phyloP scores from a whole-genome alignment of 2,329 filamentous ascomycete species.

The Cladosporium sp. region DNA sequence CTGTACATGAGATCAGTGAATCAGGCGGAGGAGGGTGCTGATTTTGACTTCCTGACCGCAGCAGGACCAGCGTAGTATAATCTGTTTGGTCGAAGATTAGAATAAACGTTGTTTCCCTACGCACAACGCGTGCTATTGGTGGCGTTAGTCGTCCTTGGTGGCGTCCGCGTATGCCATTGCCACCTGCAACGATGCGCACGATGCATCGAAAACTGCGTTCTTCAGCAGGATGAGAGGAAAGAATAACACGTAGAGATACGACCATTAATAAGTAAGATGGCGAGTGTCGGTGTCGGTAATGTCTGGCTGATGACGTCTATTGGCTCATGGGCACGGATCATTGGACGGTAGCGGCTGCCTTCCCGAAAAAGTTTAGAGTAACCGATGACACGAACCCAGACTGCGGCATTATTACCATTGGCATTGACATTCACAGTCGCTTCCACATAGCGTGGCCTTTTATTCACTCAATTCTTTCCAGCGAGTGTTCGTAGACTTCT shows the following conservation, averaged over 20 bases:
- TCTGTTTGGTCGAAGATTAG: not conserved
- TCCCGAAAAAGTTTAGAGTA: not conserved
- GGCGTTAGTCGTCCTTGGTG: not conserved
- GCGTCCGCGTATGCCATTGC: not conserved
- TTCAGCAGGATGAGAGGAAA: not conserved
- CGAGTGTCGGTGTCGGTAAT: not conserved
- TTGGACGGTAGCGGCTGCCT: not conserved
- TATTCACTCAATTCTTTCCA: not conserved
- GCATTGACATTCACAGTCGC: not conserved
- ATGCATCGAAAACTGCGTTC: not conserved
- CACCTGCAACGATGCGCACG: not conserved
- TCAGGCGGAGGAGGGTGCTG: slow-evolving; percentile 60
- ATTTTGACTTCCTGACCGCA: slow-evolving; percentile 62
- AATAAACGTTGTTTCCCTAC: not conserved
- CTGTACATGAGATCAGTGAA: slow-evolving; percentile 63
- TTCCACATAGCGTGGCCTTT: not conserved
- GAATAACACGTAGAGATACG: too few relatives aligned
- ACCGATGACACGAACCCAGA: not conserved
- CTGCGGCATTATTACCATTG: not conserved
- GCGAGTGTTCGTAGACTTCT: not conserved
- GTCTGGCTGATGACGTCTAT: not conserved
- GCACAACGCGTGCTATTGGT: not conserved
- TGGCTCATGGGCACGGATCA: not conserved
- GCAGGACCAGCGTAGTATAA: slow-evolving; percentile 20
- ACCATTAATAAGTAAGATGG: not conserved